A percentile compares a stretch with the other conserved stretches of the same genome.
Evolutionary conservation across 1,139 yeast genomes (phyloP).

Genomic region (Kurtzmaniella natalensis): DNA sequence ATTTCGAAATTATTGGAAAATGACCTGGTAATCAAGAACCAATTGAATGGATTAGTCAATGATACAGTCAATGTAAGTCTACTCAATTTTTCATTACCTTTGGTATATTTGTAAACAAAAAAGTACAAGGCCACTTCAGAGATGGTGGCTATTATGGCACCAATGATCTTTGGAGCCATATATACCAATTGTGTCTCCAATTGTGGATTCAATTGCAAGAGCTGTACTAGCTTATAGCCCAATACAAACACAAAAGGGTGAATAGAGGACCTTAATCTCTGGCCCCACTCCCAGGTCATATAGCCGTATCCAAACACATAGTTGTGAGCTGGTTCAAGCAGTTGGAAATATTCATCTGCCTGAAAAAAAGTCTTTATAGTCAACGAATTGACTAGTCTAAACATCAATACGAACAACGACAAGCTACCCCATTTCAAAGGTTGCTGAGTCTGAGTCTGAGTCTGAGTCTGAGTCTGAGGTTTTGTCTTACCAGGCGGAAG

Average conservation of each 20-base stretch:
- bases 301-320: slow-evolving; percentile 77
- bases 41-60: slow-evolving; percentile 72
- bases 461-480: too few relatives aligned
- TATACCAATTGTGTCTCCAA: slow-evolving; percentile 11
- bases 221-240: slow-evolving; percentile 25
- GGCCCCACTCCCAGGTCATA: slow-evolving; percentile 92
- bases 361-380: slow-evolving; percentile 76
- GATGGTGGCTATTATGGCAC: slow-evolving; percentile 64
- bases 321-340: slow-evolving; percentile 86
- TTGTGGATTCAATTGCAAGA: slow-evolving; percentile 9
- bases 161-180: slow-evolving; percentile 58
- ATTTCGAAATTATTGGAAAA: slow-evolving; percentile 85
- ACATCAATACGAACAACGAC: slow-evolving; percentile 7
- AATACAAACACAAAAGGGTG: slow-evolving; percentile 71
- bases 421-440: too few relatives aligned
- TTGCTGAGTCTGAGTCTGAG: too few relatives aligned
- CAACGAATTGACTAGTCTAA: slow-evolving; percentile 60
- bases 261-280: slow-evolving; percentile 67
- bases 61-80: slow-evolving; percentile 48
- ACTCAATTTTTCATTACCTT: slow-evolving; percentile 38
- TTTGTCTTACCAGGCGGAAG: too few relatives aligned
- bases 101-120: slow-evolving; percentile 39
- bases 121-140: slow-evolving; percentile 63
- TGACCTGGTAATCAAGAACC: slow-evolving; percentile 76
- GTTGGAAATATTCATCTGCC: slow-evolving; percentile 94